Percentiles rank a stretch among this genome's conserved stretches.
Evolutionary conservation across 495 filamentous ascomycete genomes (phyloP).

Genomic region (Neurospora sp.): DNA sequence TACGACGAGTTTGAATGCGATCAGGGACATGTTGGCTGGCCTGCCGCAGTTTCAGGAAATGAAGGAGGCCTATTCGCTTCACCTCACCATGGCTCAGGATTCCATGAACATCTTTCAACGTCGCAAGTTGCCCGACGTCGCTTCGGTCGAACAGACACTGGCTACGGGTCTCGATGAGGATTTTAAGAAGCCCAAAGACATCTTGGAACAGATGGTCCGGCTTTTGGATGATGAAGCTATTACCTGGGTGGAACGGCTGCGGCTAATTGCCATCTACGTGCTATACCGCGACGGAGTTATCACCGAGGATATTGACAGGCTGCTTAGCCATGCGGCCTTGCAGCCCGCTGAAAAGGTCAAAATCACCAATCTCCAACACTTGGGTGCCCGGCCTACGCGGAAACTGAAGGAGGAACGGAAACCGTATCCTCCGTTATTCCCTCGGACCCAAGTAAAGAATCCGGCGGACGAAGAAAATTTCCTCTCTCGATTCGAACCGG

Average conservation of each 20-base stretch:
- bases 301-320: conserved; percentile 69
- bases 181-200: conserved; percentile 77
- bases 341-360: conserved; percentile 56
- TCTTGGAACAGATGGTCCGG: conserved; percentile 76
- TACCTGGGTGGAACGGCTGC: conserved; percentile 60
- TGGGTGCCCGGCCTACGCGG: conserved; percentile 68
- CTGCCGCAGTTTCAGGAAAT: conserved; percentile 89
- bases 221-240: conserved; percentile 73
- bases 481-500: conserved; percentile 59
- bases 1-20: conserved; percentile 73
- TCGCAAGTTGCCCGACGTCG: conserved; percentile 76
- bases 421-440: conserved; percentile 55
- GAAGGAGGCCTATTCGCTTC: conserved; percentile 90
- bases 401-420: conserved; percentile 66
- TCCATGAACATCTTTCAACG: conserved; percentile 87
- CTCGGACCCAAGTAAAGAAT: conserved; percentile 41
- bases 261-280: conserved; percentile 75
- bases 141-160: conserved; percentile 71
- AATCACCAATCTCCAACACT: conserved; percentile 68
- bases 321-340: conserved; percentile 76
- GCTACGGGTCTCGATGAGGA: conserved; percentile 93
- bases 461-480: conserved; percentile 50
- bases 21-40: conserved; percentile 93
- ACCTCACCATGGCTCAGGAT: conserved; percentile 95
- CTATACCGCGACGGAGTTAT: conserved; percentile 86